Evolutionary conservation across 345 rosid genomes (phyloP), one percentile per base, ranked within the genome.

Genomic region (Bruguiera sexangula): DNA sequence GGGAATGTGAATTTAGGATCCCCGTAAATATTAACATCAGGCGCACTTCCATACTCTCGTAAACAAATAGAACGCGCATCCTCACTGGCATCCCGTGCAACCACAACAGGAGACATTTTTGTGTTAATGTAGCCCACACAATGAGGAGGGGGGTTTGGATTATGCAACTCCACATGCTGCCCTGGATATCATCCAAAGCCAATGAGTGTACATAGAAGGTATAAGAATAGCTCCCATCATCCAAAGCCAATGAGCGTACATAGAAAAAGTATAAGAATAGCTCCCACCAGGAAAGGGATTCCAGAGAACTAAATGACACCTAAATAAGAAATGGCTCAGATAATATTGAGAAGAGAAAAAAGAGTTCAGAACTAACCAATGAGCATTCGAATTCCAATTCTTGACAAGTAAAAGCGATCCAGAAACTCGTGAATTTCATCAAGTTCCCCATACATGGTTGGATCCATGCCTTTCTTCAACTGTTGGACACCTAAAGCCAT

Each of bases 121-220:
- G 97, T 90, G 77, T 92, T 83, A 78, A 95, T 95, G 77, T 82
- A 92, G 39, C 99, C 98, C 53, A 95, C 85, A 13, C 82, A 78
- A 74, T 89, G 85, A 71, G 87, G 97, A 69, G 87, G 89, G 9
- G 98, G 96, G 39, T 87, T 86, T 39, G 91, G 94, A 79, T 92
- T 92, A 78, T 95, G 99, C 85, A 95, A 78, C 81, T 95, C 97
- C 76, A 95, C 97, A 63, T 92, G 97, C 86, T 95, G 97, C 84
- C 97, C 98, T 95, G 96, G 60, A 83, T 66, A 78, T 79, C 76
- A 80, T 66, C 72, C 65, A 74, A 29, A 61, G 39, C 29, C 57
- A 13, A 71, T 3, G 29, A 64, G 46, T 13, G 26, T 29, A 24
- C 26, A 61, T 4, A 63, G 56, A 30, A 34, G 31, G 16, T 59